Conservation (phyloP, 2,329 filamentous ascomycete genomes). For the Fusarium sp. region DNA sequence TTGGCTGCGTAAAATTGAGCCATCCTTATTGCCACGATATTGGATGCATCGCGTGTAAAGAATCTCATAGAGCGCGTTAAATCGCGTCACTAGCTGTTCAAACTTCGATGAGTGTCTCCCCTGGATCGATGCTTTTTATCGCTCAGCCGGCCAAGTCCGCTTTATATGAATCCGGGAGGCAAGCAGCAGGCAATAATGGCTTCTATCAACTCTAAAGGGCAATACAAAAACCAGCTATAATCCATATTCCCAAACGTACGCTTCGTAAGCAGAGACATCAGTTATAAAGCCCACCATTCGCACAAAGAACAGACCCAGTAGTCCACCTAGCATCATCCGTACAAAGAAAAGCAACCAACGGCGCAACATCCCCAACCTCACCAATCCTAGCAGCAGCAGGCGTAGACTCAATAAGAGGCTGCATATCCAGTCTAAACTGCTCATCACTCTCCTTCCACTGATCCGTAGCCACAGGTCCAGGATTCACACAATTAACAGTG, state of each 20-base stretch:
- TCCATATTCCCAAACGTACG: neutral
- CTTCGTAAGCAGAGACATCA: neutral
- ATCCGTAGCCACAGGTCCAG: constrained; percentile 46
- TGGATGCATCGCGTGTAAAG: neutral
- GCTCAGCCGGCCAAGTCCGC: neutral
- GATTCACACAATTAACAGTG: constrained; percentile 50
- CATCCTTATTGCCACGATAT: neutral
- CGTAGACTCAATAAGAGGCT: constrained; percentile 47
- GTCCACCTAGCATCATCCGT: constrained; percentile 46
- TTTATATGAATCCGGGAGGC: neutral
- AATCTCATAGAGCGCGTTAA: neutral
- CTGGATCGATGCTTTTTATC: neutral
- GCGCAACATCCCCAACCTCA: constrained; percentile 48
- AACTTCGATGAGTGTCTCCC: neutral
- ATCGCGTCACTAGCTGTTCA: neutral
- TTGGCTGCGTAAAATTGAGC: neutral
- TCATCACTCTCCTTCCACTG: constrained; percentile 45
- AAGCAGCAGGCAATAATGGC: no score
- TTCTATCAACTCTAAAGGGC: neutral
- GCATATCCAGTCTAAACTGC: constrained; percentile 48
- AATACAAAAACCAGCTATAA: neutral
- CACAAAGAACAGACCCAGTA: constrained; percentile 46
- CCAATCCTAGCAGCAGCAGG: constrained; percentile 48
- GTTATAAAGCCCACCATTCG: constrained; percentile 46
- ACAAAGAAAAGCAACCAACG: constrained; percentile 49